A percentile compares a stretch with the other conserved stretches of the same genome.
These are phyloP conservation scores for Pseudocercospora fuligena DNA, from an alignment of 2,329 filamentous ascomycete species.

Conservation along the genomic window DNA sequence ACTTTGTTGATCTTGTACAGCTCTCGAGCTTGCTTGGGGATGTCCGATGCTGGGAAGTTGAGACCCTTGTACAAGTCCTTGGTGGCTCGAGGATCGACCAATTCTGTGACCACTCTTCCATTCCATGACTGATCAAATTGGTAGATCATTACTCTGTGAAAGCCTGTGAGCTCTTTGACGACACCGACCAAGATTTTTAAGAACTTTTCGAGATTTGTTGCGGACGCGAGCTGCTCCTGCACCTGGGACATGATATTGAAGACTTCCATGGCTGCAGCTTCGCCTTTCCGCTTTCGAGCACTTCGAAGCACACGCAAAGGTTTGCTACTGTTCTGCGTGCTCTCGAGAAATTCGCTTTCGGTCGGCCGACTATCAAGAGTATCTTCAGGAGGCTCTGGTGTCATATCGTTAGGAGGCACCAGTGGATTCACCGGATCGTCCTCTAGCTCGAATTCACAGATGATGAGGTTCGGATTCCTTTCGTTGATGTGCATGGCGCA, in stretches of 20 bases:
- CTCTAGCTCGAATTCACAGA: constrained; percentile 89
- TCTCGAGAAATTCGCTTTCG: constrained; percentile 72
- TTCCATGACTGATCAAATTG: constrained; percentile 86
- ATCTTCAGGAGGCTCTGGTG: constrained; percentile 70
- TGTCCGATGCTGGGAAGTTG: constrained; percentile 87
- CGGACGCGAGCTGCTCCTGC: constrained; percentile 80
- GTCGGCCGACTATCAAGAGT: constrained; percentile 76
- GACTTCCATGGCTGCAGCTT: constrained; percentile 84
- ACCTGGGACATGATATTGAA: constrained; percentile 93
- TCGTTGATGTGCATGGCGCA: constrained; percentile 81
- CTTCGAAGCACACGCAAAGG: constrained; percentile 77
- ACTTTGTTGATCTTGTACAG: constrained; percentile 91
- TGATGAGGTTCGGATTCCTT: constrained; percentile 69
- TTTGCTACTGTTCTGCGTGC: constrained; percentile 75
- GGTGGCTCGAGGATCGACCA: constrained; percentile 79
- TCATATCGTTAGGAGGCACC: constrained; percentile 63
- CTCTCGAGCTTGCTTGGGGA: constrained; percentile 83
- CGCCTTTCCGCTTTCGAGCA: constrained; percentile 74
- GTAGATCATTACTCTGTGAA: constrained; percentile 91
- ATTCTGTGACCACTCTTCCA: constrained; percentile 83
- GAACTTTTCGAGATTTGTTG: constrained; percentile 71
- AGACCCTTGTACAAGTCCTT: constrained; percentile 85
- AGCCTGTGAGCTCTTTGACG: constrained; percentile 86
- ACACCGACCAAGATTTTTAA: constrained; percentile 83
- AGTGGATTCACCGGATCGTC: constrained; percentile 73